Conservation (phyloP, 371 early-diverging fungal genomes). For the Circinella minor region DNA sequence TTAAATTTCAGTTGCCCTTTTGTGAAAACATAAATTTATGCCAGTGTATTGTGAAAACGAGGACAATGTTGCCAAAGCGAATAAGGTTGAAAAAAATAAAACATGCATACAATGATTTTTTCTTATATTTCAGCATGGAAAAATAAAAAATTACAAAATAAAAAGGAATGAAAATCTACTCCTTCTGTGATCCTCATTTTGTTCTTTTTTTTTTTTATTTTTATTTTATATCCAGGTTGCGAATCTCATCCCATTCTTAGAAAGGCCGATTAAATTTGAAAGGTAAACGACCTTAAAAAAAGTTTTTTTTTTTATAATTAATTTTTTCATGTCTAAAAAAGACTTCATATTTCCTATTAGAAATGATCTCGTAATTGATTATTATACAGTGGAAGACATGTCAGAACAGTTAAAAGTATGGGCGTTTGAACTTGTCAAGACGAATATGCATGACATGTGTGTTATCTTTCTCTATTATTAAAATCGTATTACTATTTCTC, state of each 20-base stretch:
- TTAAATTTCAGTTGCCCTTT: no score
- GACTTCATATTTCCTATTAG: slow-evolving; percentile 15
- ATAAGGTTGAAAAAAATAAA: slow-evolving; percentile 12
- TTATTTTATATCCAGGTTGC: slow-evolving; percentile 21
- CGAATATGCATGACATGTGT: slow-evolving; percentile 61
- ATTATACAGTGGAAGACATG: slow-evolving; percentile 49
- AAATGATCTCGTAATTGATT: slow-evolving; percentile 39
- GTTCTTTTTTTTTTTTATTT: background rate
- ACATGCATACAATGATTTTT: background rate
- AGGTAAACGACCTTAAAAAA: slow-evolving; percentile 11
- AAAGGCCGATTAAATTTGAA: slow-evolving; percentile 33
- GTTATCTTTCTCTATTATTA: background rate
- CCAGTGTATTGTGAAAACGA: slow-evolving; percentile 1
- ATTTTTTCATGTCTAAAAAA: no score
- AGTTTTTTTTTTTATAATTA: no score
- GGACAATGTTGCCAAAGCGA: slow-evolving; percentile 21
- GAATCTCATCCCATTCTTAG: slow-evolving; percentile 34
- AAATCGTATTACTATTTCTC: background rate
- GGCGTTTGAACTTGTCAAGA: slow-evolving; percentile 57
- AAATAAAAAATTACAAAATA: no score
- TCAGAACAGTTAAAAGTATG: slow-evolving; percentile 43
- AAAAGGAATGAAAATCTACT: no score
- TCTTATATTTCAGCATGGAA: background rate
- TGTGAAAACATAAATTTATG: background rate
- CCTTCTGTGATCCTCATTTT: background rate